phyloP scores from a whole-genome alignment of 2,329 filamentous ascomycete species.

The Diaporthe nobilis region DNA sequence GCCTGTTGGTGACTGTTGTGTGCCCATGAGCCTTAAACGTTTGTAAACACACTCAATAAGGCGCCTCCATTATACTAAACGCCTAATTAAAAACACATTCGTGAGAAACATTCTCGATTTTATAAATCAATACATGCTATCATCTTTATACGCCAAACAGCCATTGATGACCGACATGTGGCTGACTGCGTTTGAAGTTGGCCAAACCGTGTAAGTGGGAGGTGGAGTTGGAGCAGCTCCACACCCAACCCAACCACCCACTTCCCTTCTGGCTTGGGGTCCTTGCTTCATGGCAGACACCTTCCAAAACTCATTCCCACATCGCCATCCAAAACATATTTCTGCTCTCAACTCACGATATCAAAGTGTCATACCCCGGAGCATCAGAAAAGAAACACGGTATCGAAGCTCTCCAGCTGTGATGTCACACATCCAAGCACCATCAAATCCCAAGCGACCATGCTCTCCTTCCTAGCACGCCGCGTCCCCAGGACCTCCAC shows the following conservation, averaged over 20 bases:
- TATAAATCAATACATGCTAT: background rate
- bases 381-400: background rate
- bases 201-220: background rate
- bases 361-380: too few species aligned
- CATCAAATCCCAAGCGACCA: background rate
- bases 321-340: too few species aligned
- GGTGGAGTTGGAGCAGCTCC: conserved; percentile 1
- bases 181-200: too few species aligned
- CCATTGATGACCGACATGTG: background rate
- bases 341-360: background rate
- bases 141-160: background rate
- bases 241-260: background rate
- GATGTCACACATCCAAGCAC: background rate
- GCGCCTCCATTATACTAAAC: background rate
- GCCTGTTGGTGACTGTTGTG: background rate
- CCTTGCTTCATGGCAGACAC: background rate
- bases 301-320: too few species aligned
- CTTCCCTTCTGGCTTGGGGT: background rate
- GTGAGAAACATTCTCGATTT: too few species aligned
- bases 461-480: conserved; percentile 39
- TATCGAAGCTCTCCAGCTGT: background rate
- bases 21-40: too few species aligned
- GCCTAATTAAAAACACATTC: background rate
- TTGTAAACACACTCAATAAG: background rate
- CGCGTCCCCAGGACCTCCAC: conserved; percentile 33